These are phyloP conservation scores for Cystobasidiopsis lactophilus DNA, from an alignment of 768 basidiomycete genomes.

Conservation along the genomic window DNA sequence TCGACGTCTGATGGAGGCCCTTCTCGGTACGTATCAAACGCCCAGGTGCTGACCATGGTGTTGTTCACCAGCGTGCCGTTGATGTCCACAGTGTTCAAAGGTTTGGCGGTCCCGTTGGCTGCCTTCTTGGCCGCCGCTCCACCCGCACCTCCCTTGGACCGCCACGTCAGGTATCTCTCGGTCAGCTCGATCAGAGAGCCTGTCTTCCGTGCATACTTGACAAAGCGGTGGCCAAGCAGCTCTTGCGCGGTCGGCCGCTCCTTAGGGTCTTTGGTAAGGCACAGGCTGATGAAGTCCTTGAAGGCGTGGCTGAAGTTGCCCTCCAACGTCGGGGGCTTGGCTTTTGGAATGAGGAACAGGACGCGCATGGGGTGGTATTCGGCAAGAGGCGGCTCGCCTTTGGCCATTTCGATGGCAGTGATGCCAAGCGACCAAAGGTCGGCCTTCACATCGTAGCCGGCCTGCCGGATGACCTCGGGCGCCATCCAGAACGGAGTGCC, in stretches of 20 bases:
- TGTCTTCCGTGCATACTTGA: slow-evolving; percentile 61
- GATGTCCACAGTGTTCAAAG: not conserved
- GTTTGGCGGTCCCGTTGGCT: slow-evolving; percentile 33
- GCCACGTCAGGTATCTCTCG: slow-evolving; percentile 63
- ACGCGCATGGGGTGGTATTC: slow-evolving; percentile 99
- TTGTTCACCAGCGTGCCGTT: not conserved
- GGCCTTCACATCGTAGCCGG: slow-evolving; percentile 85
- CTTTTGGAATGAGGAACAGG: slow-evolving; percentile 90
- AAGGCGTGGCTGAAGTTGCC: slow-evolving; percentile 63
- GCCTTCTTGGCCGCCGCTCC: slow-evolving; percentile 32
- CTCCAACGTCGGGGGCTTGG: slow-evolving; percentile 74
- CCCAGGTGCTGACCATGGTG: slow-evolving; percentile 81
- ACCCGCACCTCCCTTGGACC: slow-evolving; percentile 33
- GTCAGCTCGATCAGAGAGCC: slow-evolving; percentile 66
- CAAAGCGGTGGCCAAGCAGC: slow-evolving; percentile 79
- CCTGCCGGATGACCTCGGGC: slow-evolving; percentile 90
- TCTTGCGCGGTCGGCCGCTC: slow-evolving; percentile 77
- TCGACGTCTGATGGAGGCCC: slow-evolving; percentile 21
- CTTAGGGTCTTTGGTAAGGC: slow-evolving; percentile 77
- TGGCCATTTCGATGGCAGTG: slow-evolving; percentile 54
- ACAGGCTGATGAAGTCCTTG: slow-evolving; percentile 76
- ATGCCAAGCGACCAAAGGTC: slow-evolving; percentile 98
- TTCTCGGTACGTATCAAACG: slow-evolving; percentile 60
- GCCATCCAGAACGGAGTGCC: slow-evolving; percentile 96
- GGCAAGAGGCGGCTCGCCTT: slow-evolving; percentile 83